Base-by-base conservation (phyloP, 352 stramenopile species). In the Blastocystis sp. region DNA sequence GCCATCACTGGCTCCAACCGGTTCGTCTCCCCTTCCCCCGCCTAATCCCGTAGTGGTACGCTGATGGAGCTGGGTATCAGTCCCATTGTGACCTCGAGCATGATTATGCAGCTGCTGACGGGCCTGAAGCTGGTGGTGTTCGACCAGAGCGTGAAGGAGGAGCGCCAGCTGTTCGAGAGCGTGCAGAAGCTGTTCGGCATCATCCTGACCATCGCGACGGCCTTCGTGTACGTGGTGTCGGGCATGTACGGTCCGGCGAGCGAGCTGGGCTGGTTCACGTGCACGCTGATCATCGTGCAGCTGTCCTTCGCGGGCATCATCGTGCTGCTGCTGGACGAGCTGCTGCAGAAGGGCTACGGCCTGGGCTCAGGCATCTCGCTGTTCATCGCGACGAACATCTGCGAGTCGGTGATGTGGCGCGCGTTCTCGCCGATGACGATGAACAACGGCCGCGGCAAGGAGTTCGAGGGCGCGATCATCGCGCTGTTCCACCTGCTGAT, bases 321-420 rank as follows among this genome's bases (percentile, higher is more conserved):
- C 78, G 95, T 99, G 21, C 97, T 99, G 78, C 98, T 98, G 82
- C 92, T 99, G 19, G 97, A 99, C 90, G 97, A 99, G 92, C 94
- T 99, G 89, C 93, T 99, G 64, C 96, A 99, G 91, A 99, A 99
- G 93, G 97, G 97, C 66, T 99, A 99, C 91, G 97, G 97, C 76
- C 93, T 99, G 34, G 96, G 96, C 78, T 98, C 93, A 77, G 96
- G 96, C 89, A 99, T 99, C 91, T 98, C 95, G 89, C 95, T 99
- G 76, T 99, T 99, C 91, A 99, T 99, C 88, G 97, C 97, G 48
- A 99, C 96, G 81, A 99, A 99, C 93, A 99, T 99, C 91, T 99
- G 97, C 90, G 96, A 99, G 93, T 98, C 95, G 90, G 98, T 99
- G 91, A 94, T 99, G 45, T 99, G 97, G 97, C 98, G 99, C 92